These are phyloP conservation scores for Hypoxylon lienhwacheense DNA, from an alignment of 495 filamentous ascomycete species.

Conservation along the genomic window DNA sequence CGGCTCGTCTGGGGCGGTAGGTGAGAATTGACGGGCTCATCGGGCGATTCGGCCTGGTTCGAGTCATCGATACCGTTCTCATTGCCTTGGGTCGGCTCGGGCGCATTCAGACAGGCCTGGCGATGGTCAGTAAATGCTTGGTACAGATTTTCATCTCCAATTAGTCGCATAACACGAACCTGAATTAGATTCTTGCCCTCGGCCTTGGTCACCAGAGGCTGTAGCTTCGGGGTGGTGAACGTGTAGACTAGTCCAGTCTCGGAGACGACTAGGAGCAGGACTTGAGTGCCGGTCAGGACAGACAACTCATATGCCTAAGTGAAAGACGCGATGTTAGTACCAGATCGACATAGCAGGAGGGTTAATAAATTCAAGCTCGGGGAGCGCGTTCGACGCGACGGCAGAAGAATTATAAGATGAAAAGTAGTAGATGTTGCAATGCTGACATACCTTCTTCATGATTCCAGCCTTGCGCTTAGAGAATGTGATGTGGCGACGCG, in stretches of 20 bases:
- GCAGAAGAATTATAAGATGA: slow-evolving; percentile 4
- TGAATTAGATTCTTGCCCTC: slow-evolving; percentile 99
- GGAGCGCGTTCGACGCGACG: slow-evolving; percentile 37
- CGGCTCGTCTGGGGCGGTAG: slow-evolving; percentile 58
- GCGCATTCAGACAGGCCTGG: slow-evolving; percentile 94
- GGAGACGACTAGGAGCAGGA: slow-evolving; percentile 94
- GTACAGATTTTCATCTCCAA: slow-evolving; percentile 3
- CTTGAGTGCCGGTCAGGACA: slow-evolving; percentile 96
- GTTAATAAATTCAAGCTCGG: slow-evolving; percentile 2
- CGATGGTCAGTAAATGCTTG: slow-evolving; percentile 11
- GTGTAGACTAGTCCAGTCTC: slow-evolving; percentile 99
- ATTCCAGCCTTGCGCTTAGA: slow-evolving; percentile 99
- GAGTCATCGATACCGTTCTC: slow-evolving; percentile 87
- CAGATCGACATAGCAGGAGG: slow-evolving; percentile 15
- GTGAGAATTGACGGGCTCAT: slow-evolving; percentile 61
- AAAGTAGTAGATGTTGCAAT: slow-evolving; percentile 4
- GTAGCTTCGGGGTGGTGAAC: slow-evolving; percentile 98
- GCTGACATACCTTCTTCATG: slow-evolving; percentile 94
- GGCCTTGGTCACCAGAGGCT: slow-evolving; percentile 97
- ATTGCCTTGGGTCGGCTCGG: slow-evolving; percentile 81
- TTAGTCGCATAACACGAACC: slow-evolving; percentile 56
- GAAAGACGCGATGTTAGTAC: slow-evolving; percentile 22
- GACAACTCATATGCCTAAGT: slow-evolving; percentile 93
- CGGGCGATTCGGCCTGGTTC: slow-evolving; percentile 63
- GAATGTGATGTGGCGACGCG: slow-evolving; percentile 99